phyloP scores from a whole-genome alignment of 805 yeast species.

The Pichia kluyveri region DNA sequence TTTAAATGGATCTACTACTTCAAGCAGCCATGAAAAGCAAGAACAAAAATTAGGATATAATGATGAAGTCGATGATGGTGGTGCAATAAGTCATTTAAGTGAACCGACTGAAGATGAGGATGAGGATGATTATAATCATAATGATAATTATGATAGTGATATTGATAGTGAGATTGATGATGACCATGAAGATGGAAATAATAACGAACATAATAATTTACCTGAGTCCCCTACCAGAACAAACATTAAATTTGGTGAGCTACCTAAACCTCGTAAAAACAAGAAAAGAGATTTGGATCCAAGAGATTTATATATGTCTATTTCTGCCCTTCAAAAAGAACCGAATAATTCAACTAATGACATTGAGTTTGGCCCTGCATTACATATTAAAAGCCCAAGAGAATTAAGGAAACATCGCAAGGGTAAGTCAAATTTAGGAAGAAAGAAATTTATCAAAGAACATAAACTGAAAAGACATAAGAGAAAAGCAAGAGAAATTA shows the following conservation, averaged over 20 bases:
- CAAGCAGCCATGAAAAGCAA: neutral
- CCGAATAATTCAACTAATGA: neutral
- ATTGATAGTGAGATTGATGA: neutral
- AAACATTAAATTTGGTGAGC: conserved; percentile 49
- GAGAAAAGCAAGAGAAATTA: neutral
- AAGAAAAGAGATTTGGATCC: conserved; percentile 52
- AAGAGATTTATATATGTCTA: conserved; percentile 75
- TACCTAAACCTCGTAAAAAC: conserved; percentile 45
- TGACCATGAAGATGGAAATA: neutral
- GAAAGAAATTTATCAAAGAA: neutral
- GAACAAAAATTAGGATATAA: neutral
- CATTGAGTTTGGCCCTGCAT: neutral
- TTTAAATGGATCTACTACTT: neutral
- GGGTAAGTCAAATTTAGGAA: neutral
- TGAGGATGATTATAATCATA: neutral
- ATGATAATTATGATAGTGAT: neutral
- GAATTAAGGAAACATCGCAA: neutral
- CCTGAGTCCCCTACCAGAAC: conserved; percentile 1
- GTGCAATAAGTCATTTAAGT: conserved; percentile 25
- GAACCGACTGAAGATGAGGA: conserved; percentile 33
- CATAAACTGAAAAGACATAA: neutral
- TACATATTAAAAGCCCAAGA: neutral
- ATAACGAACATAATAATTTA: neutral
- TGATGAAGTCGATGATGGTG: neutral
- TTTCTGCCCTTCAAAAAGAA: conserved; percentile 60